A percentile compares a stretch with the other conserved stretches of the same genome.
These are phyloP conservation scores for Euphorbia lathyris DNA, from an alignment of 345 rosid genomes.

Conservation along the genomic window DNA sequence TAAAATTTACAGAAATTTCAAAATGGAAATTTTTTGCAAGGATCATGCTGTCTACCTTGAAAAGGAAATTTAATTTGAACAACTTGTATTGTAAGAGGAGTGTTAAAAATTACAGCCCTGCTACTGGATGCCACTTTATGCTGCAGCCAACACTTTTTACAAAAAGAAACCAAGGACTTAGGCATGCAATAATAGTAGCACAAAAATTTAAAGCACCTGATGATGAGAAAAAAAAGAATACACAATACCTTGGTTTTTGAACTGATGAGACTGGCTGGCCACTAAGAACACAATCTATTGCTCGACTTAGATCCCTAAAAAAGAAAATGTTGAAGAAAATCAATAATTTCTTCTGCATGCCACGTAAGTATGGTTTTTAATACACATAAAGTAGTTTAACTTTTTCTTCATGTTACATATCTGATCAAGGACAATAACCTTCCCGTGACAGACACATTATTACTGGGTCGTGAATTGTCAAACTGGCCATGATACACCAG, in stretches of 20 bases:
- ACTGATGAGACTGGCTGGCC: slow-evolving; percentile 57
- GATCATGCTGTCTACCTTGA: slow-evolving; percentile 18
- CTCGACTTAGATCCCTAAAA: slow-evolving; percentile 66
- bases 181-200: slow-evolving; percentile 14
- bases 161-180: slow-evolving; percentile 16
- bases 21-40: neutral
- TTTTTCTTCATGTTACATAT: slow-evolving; percentile 1
- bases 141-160: slow-evolving; percentile 80
- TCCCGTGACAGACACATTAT: slow-evolving; percentile 59
- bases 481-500: slow-evolving; percentile 90
- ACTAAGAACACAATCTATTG: slow-evolving; percentile 71
- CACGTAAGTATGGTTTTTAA: neutral
- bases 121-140: slow-evolving; percentile 86
- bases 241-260: slow-evolving; percentile 74
- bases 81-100: slow-evolving; percentile 5
- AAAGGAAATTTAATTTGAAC: slow-evolving; percentile 3
- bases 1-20: neutral
- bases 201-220: neutral
- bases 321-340: slow-evolving; percentile 16
- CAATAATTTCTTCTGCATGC: neutral
- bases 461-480: slow-evolving; percentile 88
- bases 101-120: slow-evolving; percentile 21
- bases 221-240: neutral
- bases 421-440: slow-evolving; percentile 39
- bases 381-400: neutral